Percentiles rank a stretch among this genome's conserved stretches.
Conservation (phyloP, 306 rosid genomes). For the Citrullus mucosospermus region DNA sequence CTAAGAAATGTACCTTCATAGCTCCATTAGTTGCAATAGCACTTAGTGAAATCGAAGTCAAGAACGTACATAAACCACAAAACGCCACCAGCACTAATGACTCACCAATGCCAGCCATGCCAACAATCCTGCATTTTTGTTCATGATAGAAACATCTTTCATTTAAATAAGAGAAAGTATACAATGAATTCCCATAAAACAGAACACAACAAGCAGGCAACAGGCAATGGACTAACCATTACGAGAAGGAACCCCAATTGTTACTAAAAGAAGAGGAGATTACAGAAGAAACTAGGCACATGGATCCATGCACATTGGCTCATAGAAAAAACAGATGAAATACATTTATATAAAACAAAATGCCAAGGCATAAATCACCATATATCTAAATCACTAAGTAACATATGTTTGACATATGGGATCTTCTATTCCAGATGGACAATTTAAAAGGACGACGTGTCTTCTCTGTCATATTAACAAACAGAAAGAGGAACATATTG, state of each 20-base stretch:
- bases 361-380: background rate
- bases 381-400: background rate
- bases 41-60: conserved; percentile 87
- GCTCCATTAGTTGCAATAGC: conserved; percentile 99
- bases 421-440: background rate
- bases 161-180: background rate
- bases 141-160: background rate
- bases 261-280: background rate
- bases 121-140: conserved; percentile 76
- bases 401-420: background rate
- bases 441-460: background rate
- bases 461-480: background rate
- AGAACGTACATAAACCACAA: conserved; percentile 88
- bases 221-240: background rate
- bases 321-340: background rate
- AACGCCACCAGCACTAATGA: conserved; percentile 60
- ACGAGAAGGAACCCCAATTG: conserved; percentile 1
- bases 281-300: background rate
- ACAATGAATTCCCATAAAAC: background rate
- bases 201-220: background rate
- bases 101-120: conserved; percentile 92
- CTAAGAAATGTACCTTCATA: conserved; percentile 63
- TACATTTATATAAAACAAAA: background rate
- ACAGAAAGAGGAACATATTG: background rate
- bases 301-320: background rate